phyloP scores from a whole-genome alignment of 371 early-diverging fungal genomes.

The Rhizopus sp. region DNA sequence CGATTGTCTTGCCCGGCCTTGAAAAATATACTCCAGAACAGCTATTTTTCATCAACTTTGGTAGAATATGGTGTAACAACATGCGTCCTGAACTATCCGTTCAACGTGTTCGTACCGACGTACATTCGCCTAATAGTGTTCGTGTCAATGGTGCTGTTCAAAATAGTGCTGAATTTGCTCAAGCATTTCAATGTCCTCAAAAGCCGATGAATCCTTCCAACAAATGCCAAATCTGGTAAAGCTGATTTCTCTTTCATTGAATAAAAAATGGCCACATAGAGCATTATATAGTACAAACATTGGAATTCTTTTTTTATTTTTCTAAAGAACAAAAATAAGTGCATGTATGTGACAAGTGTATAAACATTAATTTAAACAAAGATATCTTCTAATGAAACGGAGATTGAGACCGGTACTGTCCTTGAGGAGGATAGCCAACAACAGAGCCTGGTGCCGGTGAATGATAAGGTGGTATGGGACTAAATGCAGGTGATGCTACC shows the following conservation, averaged over 20 bases:
- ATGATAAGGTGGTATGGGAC: conserved; percentile 3
- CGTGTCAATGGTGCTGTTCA: conserved; percentile 62
- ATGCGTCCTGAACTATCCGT: conserved; percentile 29
- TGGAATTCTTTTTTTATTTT: no score
- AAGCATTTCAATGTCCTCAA: conserved; percentile 54
- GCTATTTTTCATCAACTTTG: conserved; percentile 49
- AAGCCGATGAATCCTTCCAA: conserved; percentile 45
- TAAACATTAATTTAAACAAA: no score
- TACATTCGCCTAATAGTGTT: conserved; percentile 47
- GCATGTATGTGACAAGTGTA: no score
- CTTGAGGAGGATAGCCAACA: neutral
- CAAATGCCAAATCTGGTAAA: conserved; percentile 48
- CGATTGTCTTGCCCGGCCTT: conserved; percentile 12
- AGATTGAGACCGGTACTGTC: conserved; percentile 1
- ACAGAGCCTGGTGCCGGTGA: neutral
- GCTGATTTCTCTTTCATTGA: neutral
- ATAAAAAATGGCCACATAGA: no score
- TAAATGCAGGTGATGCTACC: conserved; percentile 18
- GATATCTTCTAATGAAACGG: conserved; percentile 4
- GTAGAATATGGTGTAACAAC: conserved; percentile 42
- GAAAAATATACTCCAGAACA: conserved; percentile 37
- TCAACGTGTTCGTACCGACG: conserved; percentile 33
- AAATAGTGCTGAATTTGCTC: conserved; percentile 56
- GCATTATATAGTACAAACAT: no score
- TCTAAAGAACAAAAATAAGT: no score